Evolutionary conservation across 2,329 filamentous ascomycete species (phyloP).

Genomic region (Penicillium sp.): DNA sequence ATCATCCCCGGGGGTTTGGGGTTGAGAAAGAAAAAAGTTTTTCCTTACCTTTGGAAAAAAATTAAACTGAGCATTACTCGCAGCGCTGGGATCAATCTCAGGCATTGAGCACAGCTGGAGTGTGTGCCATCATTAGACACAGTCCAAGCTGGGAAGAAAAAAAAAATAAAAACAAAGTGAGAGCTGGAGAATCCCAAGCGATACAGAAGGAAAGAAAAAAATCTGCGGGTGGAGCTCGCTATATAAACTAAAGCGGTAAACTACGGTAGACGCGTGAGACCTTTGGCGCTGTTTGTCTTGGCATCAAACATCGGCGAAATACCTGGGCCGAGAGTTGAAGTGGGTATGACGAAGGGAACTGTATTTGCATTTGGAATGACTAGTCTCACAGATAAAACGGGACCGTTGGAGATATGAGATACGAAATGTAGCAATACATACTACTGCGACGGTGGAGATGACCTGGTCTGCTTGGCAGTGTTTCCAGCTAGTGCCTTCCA

Average conservation of each 20-base stretch:
- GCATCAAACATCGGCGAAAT: constrained; percentile 9
- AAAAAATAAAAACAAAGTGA: neutral
- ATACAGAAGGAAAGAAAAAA: constrained; percentile 8
- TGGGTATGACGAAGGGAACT: neutral
- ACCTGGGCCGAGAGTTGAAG: neutral
- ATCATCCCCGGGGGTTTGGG: constrained; percentile 49
- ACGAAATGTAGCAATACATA: neutral
- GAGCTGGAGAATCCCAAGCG: constrained; percentile 3
- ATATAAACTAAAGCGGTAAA: constrained; percentile 6
- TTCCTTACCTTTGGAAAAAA: constrained; percentile 44
- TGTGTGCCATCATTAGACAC: constrained; percentile 7
- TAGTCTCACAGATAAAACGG: neutral
- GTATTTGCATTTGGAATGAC: neutral
- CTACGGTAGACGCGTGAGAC: neutral
- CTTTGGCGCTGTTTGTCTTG: constrained; percentile 4
- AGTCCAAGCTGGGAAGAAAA: neutral
- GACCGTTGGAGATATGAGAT: neutral
- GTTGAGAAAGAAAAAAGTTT: constrained; percentile 6
- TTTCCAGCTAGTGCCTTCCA: neutral
- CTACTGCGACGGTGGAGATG: neutral
- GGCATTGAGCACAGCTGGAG: neutral
- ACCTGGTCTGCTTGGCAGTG: neutral
- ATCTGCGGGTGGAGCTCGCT: constrained; percentile 7
- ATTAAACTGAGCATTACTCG: neutral
- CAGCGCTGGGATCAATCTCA: neutral